These are phyloP conservation scores for Kalmanozyma brasiliensis DNA, from an alignment of 1,284 basidiomycete genomes.

Conservation along the genomic window DNA sequence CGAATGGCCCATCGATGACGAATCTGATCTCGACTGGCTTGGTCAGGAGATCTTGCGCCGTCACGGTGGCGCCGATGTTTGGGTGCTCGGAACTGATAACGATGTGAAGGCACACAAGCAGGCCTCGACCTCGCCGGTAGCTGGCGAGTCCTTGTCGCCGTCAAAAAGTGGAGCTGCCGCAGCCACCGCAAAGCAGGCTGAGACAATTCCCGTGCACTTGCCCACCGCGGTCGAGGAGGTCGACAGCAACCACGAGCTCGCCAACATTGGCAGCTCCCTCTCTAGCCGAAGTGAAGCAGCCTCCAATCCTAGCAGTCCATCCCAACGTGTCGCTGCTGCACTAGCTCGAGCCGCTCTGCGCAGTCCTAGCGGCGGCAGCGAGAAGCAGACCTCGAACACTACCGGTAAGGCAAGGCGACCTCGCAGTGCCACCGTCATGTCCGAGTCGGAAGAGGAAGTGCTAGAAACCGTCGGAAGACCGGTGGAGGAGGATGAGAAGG, in stretches of 20 bases:
- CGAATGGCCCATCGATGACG: slow-evolving; percentile 39
- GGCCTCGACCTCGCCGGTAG: background rate
- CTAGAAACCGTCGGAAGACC: slow-evolving; percentile 36
- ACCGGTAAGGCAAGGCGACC: slow-evolving; percentile 8
- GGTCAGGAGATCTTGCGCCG: slow-evolving; percentile 45
- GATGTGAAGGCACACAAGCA: background rate
- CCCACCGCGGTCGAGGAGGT: slow-evolving; percentile 28
- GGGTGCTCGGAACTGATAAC: slow-evolving; percentile 45
- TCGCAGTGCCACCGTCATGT: slow-evolving; percentile 39
- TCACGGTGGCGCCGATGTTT: slow-evolving; percentile 36
- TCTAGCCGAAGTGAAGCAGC: background rate
- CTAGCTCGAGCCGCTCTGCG: slow-evolving; percentile 14
- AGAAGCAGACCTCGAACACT: background rate
- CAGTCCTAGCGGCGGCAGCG: background rate
- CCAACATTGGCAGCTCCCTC: background rate
- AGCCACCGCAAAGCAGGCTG: background rate
- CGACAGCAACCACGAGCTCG: slow-evolving; percentile 20
- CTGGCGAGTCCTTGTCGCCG: background rate
- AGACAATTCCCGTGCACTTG: background rate
- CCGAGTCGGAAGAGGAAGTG: slow-evolving; percentile 41
- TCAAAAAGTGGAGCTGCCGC: background rate
- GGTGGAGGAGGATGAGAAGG: slow-evolving; percentile 4
- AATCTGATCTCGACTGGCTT: slow-evolving; percentile 55
- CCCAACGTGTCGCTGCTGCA: slow-evolving; percentile 28
- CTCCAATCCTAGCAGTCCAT: slow-evolving; percentile 2